Evolutionary conservation across 345 rosid species (phyloP).

Genomic region (Salix suchowensis): DNA sequence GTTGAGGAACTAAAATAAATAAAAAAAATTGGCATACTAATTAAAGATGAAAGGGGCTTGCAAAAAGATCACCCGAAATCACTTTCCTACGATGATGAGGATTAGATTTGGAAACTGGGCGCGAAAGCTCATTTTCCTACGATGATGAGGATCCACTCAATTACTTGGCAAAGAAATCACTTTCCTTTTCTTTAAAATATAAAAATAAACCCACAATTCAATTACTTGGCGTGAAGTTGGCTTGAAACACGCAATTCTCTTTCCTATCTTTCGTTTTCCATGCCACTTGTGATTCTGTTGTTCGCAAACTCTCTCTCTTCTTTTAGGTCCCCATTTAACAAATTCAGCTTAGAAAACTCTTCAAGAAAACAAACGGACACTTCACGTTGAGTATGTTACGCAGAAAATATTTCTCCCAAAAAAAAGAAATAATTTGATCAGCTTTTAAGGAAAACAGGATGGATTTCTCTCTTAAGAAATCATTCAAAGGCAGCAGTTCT

Average conservation of each 20-base stretch:
- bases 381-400: not conserved
- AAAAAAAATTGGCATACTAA: not conserved
- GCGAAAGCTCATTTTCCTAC: too few species aligned
- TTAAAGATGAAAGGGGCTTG: too few species aligned
- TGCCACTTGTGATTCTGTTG: conserved; percentile 5
- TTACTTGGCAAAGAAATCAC: not conserved
- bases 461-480: conserved; percentile 31
- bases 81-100: too few species aligned
- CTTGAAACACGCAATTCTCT: conserved; percentile 57
- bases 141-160: not conserved
- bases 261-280: conserved; percentile 9
- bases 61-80: too few species aligned
- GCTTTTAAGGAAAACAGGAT: not conserved
- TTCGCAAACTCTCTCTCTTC: not conserved
- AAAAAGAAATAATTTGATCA: too few species aligned
- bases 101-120: not conserved
- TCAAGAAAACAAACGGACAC: not conserved
- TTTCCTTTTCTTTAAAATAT: not conserved
- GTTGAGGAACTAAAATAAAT: too few species aligned
- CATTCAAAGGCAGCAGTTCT: conserved; percentile 47
- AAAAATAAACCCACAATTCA: not conserved
- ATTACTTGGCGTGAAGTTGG: conserved; percentile 52
- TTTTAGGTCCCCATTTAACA: not conserved
- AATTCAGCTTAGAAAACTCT: not conserved
- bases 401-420: not conserved